Percentiles rank a stretch among this genome's conserved stretches.
phyloP scores from a whole-genome alignment of 73 alveolate species.

The Paramecium tetraurelia region DNA sequence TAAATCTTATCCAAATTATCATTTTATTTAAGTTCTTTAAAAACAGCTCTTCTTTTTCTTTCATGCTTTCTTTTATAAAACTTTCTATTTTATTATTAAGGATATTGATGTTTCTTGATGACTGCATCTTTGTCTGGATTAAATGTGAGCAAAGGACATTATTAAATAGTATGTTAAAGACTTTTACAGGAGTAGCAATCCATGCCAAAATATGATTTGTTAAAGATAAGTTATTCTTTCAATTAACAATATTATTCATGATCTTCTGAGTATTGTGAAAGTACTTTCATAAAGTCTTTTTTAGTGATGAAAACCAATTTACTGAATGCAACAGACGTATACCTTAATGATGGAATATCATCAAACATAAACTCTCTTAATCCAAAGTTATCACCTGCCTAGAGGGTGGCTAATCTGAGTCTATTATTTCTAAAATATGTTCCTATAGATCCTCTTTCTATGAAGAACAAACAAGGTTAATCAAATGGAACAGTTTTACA shows the following conservation, averaged over 20 bases:
- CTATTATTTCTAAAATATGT: not conserved
- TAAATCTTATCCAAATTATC: not conserved
- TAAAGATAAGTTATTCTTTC: not conserved
- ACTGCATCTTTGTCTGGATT: not conserved
- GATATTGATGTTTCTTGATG: not conserved
- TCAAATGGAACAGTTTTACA: not conserved
- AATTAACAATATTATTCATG: not conserved
- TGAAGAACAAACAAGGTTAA: conserved; percentile 3
- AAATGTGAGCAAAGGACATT: not conserved
- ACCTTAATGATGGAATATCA: not conserved
- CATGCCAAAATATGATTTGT: not conserved
- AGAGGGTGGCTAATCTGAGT: not conserved
- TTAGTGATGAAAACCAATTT: not conserved
- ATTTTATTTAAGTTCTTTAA: not conserved
- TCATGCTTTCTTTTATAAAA: not conserved
- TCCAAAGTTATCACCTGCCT: conserved; percentile 45
- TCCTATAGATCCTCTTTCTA: conserved; percentile 13
- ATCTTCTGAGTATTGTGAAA: not conserved
- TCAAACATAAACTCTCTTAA: conserved; percentile 5
- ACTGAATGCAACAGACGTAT: not conserved
- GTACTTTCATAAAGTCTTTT: not conserved
- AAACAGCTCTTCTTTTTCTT: not conserved
- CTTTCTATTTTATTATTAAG: not conserved
- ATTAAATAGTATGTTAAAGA: not conserved
- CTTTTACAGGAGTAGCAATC: conserved; percentile 17